Conservation (phyloP, 1,139 yeast species). For the Kluyveromyces sp. region DNA sequence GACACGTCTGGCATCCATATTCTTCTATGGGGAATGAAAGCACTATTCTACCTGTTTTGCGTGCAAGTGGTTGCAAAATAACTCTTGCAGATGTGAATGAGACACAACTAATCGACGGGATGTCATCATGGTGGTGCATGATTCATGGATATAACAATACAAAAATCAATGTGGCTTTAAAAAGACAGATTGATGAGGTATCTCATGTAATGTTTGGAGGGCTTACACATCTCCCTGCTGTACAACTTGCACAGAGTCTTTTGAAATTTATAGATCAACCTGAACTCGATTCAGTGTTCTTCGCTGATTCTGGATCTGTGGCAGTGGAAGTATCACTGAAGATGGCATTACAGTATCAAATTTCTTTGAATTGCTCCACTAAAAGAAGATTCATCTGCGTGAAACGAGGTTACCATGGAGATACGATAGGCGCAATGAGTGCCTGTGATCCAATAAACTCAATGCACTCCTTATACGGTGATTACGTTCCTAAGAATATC, state of each 20-base stretch:
- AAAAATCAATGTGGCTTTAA: constrained; percentile 27
- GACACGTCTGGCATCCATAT: constrained; percentile 34
- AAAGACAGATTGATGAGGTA: constrained; percentile 22
- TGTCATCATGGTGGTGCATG: constrained; percentile 36
- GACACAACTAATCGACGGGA: constrained; percentile 27
- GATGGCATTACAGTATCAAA: constrained; percentile 42
- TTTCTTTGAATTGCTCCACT: constrained; percentile 13
- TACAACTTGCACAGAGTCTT: constrained; percentile 21
- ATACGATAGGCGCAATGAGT: constrained; percentile 31
- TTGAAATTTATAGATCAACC: constrained; percentile 23
- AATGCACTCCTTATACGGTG: constrained; percentile 30
- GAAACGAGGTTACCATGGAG: constrained; percentile 29
- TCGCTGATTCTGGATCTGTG: constrained; percentile 47
- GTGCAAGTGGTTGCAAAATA: constrained; percentile 26
- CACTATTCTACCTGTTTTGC: constrained; percentile 28
- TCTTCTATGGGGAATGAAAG: constrained; percentile 29
- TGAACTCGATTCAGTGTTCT: constrained; percentile 25
- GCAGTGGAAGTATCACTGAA: constrained; percentile 49
- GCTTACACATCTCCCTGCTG: constrained; percentile 31
- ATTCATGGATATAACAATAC: constrained; percentile 33
- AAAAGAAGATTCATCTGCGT: constrained; percentile 23
- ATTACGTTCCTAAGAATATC: constrained; percentile 27
- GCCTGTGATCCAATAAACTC: constrained; percentile 31
- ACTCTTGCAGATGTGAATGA: constrained; percentile 17
- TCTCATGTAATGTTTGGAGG: constrained; percentile 35